Base-by-base conservation (phyloP, 495 filamentous ascomycete genomes). In the Annulohypoxylon bovei region DNA sequence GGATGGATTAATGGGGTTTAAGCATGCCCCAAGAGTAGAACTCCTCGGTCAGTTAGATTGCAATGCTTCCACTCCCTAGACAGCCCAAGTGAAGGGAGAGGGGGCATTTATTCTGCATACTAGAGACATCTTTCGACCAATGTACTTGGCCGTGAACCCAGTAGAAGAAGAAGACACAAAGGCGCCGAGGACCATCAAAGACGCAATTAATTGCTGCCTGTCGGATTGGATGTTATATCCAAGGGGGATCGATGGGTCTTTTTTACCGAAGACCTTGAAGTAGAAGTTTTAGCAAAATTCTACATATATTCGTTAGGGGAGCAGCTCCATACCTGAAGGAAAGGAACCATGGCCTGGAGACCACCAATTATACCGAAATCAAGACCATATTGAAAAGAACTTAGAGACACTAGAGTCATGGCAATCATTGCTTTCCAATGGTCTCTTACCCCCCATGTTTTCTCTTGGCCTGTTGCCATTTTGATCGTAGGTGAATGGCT, bases 341-440 rank as follows among this genome's bases (percentile, higher is more conserved):
- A 90, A n/a, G 87, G 86, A 33, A 80, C 61, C 87, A 89, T 89
- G 58, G 87, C 87, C 68, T 89, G 87, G 14, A 89, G 77, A 61
- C 87, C 86, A 8, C 86, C 87, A 50, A 89, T 86, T 54, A 88
- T 78, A 12, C 86, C 87, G 70, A 88, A 89, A 63, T 90, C 87
- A 47, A 89, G 73, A 8, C 87, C 87, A 81, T 89, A 90, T 71
- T 89, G 87, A 68, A 90, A 90, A 0, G 87, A 85, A 46, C 74
- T 82, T 59, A 85, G 83, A 40, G 81, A 83, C 68, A 83, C 82
- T 23, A 82, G 79, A 56, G 77, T 81, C 71, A 80, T 83, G 50
- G 80, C 81, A n/a, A 78, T 14, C 61, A 83, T 75, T 18, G 76
- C 78, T 62, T 75, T 78, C 78, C 79, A 79, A 62, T 83, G 81